Base-by-base conservation (phyloP, 164 flowering plant genomes). In the Vitis rotundifolia region DNA sequence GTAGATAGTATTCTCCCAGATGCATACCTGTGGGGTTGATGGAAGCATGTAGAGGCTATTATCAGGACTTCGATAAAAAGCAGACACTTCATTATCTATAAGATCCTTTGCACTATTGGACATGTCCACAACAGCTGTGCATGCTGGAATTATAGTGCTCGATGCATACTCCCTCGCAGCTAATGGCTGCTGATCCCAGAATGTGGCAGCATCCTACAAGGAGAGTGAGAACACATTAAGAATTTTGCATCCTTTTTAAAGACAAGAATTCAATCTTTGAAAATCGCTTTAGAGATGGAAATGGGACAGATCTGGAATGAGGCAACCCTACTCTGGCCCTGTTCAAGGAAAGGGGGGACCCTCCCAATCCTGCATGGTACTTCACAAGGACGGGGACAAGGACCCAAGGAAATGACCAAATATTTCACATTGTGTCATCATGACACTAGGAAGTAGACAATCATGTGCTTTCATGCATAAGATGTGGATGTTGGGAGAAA, bases 31-130 rank as follows among this genome's bases (percentile, higher is more conserved):
- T 63, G 97, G 94, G 62, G 94, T 91, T 70, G 98, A 82, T 62
- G 99, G 99, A 76, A 96, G 87, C 98, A 94, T 93, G 87, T 91
- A 91, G 62, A 92, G 90, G 76, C 87, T 94, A 75, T 91, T 94
- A 76, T 92, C 98, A 72, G 98, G 99, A 81, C 92, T 87, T 70
- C 75, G 84, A 68, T 80, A 86, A 77, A 89, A 93, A 49, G 97
- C 95, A 70, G 94, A 84, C 28, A 96, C 89, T 84, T 96, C 99
- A 67, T 84, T 86, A 57, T 94, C 97, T 68, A 92, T 86, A 58
- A 93, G 82, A 84, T 93, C 99, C 81, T 86, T 91, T 47, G 97
- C 90, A 76, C 57, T 77, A 56, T 81, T 89, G 47, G 98, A 89
- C 68, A 89, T 81, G 50, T 92, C 94, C 18, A 77, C 71, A 64